These are phyloP conservation scores for Penicillium sp. DNA, from an alignment of 2,329 filamentous ascomycete genomes.

Conservation along the genomic window DNA sequence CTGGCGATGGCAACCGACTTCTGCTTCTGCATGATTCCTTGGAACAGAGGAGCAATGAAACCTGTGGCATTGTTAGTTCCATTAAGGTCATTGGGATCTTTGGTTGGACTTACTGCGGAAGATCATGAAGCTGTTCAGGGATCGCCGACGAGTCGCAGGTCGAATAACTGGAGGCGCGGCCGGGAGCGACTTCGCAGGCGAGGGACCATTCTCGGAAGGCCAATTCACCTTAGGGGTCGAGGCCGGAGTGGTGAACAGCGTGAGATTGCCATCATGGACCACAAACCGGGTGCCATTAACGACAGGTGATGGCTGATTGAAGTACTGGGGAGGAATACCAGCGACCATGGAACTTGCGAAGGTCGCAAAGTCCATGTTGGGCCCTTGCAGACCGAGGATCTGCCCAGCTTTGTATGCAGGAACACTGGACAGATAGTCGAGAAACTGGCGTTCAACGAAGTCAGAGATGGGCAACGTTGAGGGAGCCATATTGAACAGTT, in stretches of 20 bases:
- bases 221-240: background rate
- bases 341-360: background rate
- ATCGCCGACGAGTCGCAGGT: background rate
- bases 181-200: background rate
- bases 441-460: background rate
- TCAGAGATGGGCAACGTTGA: background rate
- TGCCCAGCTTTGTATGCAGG: background rate
- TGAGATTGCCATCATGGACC: background rate
- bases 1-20: background rate
- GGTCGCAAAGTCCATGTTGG: background rate
- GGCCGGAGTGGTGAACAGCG: background rate
- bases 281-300: background rate
- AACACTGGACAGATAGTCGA: background rate
- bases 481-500: background rate
- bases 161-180: background rate
- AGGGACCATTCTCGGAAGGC: background rate
- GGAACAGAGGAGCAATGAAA: background rate
- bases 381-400: background rate
- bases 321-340: background rate
- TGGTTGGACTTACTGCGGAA: background rate
- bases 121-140: slow-evolving; percentile 2
- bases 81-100: background rate
- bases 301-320: background rate
- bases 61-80: background rate
- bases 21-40: background rate